These are phyloP conservation scores for Chaetomium olivaceum DNA, from an alignment of 2,329 filamentous ascomycete genomes.

Conservation along the genomic window DNA sequence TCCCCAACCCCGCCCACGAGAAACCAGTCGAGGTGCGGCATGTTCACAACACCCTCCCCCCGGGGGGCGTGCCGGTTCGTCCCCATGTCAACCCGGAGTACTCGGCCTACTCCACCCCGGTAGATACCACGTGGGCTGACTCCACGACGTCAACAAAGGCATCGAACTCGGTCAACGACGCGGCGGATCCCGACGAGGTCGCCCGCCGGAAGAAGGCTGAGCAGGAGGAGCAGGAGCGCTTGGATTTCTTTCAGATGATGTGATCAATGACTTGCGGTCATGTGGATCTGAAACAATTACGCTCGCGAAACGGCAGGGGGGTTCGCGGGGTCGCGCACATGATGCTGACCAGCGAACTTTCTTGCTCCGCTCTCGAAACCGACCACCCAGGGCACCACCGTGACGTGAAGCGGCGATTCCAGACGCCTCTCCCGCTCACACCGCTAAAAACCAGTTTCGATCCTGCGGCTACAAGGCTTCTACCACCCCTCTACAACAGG, in stretches of 20 bases:
- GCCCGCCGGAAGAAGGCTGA: constrained; percentile 25
- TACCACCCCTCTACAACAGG: too few relatives aligned
- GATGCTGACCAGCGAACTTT: neutral
- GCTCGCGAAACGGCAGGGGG: neutral
- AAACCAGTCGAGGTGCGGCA: neutral
- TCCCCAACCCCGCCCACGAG: neutral
- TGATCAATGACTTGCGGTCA: constrained; percentile 14
- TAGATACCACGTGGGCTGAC: constrained; percentile 14
- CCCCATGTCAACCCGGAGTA: constrained; percentile 19
- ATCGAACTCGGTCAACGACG: neutral
- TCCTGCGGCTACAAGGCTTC: neutral
- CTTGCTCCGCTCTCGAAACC: neutral
- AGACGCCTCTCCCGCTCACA: neutral
- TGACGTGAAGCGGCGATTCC: neutral
- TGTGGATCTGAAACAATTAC: neutral
- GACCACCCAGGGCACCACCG: neutral
- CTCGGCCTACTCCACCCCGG: constrained; percentile 24
- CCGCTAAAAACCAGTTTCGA: neutral
- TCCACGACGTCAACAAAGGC: neutral
- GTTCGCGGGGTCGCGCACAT: neutral
- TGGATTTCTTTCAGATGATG: constrained; percentile 34
- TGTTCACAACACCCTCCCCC: neutral
- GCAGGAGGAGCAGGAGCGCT: constrained; percentile 31
- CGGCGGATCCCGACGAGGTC: constrained; percentile 12
- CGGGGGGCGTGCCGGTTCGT: constrained; percentile 15